Base-by-base conservation (phyloP, 176 grass and related monocot genomes). In the Cenchrus americanus region DNA sequence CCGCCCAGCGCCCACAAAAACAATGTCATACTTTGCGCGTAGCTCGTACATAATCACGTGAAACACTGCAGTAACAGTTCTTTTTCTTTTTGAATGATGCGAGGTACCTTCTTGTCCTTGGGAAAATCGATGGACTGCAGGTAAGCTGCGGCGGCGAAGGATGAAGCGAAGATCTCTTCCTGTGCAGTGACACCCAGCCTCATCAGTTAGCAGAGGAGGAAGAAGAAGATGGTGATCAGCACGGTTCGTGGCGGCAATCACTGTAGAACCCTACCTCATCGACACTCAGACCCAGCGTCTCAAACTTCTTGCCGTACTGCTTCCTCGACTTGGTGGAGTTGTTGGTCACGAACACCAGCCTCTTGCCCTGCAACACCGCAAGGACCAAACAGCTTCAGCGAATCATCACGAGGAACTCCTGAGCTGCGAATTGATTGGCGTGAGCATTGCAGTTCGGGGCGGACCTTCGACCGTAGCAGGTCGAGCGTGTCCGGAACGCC, bases 111-210 rank as follows among this genome's bases (percentile, higher is more conserved):
- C 81, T 98, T 95, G 47, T 98, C 87, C 87, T 90, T 95, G 14
- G 93, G 91, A 83, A 98, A 98, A 69, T 96, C 85, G 30, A 98
- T 95, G 34, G 96, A 99, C 75, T 92, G 86, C 77, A 99, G 86
- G 88, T 99, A 99, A 1, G 93, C 96, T 1, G 96, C 96, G 21
- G 91, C 91, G 67, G 96, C 93, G 63, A 99, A 99, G 79, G 96
- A 99, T 37, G 93, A 99, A 22, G 96, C 96, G 80, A 99, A 99
- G 78, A 99, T 99, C 89, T 99, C 96, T 76, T 99, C 96, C 93
- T 96, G 83, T 68, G 3, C 55, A 84, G 27, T 62, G 32, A 51
- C 57, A 51, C 57, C 49, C 69, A 23, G 41, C 0, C 17, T 72
- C 49, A 49, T 81, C 71, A 4, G 48, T 84, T 62, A 22, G 52